A percentile compares a stretch with the other conserved stretches of the same genome.
These are phyloP conservation scores for Trichoderma asperelloides DNA, from an alignment of 495 filamentous ascomycete genomes.

Conservation along the genomic window DNA sequence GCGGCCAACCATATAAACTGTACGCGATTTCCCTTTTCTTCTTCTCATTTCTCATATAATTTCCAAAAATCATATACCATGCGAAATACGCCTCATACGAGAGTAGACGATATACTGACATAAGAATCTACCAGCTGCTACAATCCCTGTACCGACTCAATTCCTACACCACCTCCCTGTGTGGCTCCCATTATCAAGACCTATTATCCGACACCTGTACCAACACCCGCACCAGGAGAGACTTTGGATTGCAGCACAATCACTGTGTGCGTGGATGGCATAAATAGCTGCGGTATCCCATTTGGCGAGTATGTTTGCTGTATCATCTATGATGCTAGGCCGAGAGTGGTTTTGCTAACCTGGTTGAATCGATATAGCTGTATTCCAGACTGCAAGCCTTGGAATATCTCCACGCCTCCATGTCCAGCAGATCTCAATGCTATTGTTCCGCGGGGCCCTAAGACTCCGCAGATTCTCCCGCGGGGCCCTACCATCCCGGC, in stretches of 20 bases:
- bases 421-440: not conserved
- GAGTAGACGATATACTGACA: not conserved
- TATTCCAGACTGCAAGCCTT: conserved; percentile 1
- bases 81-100: not conserved
- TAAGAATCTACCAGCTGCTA: not conserved
- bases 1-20: not conserved
- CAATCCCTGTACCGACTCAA: not conserved
- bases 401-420: not conserved
- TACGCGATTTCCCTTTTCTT: not conserved
- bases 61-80: not conserved
- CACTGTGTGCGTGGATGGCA: not conserved
- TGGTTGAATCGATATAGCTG: not conserved
- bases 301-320: not conserved
- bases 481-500: not conserved
- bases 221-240: not conserved
- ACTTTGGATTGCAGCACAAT: not conserved
- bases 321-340: not conserved
- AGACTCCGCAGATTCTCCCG: not conserved
- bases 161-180: not conserved
- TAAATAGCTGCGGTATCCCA: not conserved
- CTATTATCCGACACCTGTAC: not conserved
- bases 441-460: not conserved
- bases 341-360: not conserved
- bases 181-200: not conserved
- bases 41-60: not conserved